phyloP scores from a whole-genome alignment of 2,329 filamentous ascomycete species.

The Diaporthe aspalathi region DNA sequence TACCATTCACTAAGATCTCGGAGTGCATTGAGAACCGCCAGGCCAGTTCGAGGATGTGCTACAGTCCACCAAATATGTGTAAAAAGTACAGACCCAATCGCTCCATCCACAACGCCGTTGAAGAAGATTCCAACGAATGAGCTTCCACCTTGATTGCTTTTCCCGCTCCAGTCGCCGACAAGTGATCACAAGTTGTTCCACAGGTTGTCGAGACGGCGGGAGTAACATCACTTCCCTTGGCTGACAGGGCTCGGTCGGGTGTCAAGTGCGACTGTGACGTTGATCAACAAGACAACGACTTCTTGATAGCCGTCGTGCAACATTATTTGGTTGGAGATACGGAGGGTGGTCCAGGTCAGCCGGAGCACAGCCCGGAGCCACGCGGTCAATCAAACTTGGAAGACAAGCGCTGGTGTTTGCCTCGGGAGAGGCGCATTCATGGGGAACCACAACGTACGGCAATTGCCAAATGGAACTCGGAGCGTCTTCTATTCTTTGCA shows the following conservation, averaged over 20 bases:
- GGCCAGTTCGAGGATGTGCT: too few relatives aligned
- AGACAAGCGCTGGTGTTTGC: neutral
- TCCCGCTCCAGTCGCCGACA: too few relatives aligned
- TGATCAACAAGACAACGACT: neutral
- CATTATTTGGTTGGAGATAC: neutral
- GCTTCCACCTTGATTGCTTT: neutral
- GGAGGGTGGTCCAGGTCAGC: neutral
- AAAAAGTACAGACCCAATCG: neutral
- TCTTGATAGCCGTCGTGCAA: neutral
- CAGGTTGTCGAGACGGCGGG: neutral
- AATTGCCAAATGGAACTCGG: too few relatives aligned
- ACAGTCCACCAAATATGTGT: neutral
- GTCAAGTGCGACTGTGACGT: neutral
- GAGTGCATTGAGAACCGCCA: neutral
- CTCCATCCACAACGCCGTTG: too few relatives aligned
- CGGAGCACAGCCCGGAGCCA: neutral
- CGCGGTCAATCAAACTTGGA: neutral
- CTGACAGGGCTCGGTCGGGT: neutral
- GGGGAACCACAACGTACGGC: neutral
- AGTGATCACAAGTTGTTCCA: neutral
- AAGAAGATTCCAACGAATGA: too few relatives aligned
- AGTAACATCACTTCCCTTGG: neutral
- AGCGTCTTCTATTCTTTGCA: neutral
- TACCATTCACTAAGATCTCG: neutral
- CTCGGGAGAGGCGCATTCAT: neutral